Evolutionary conservation across 2,329 filamentous ascomycete species (phyloP).

Genomic region (Dryadomyces quercus-mongolicae): DNA sequence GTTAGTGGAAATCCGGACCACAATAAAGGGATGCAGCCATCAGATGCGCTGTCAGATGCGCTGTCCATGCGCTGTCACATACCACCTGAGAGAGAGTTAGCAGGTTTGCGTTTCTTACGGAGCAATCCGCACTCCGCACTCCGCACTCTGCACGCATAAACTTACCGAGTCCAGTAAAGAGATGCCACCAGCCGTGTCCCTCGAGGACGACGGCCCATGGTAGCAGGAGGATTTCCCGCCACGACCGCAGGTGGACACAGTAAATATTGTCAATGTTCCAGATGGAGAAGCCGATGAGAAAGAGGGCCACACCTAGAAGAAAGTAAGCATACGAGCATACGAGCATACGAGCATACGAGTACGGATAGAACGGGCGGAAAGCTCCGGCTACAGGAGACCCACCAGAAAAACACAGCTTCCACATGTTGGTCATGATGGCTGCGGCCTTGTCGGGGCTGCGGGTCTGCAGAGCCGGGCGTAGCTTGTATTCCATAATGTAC

Average conservation of each 20-base stretch:
- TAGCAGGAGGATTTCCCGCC: constrained; percentile 56
- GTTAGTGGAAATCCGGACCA: not conserved
- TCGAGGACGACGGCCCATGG: constrained; percentile 68
- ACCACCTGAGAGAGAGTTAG: constrained; percentile 5
- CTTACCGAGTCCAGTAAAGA: constrained; percentile 64
- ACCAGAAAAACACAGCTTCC: constrained; percentile 55
- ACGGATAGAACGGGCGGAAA: constrained; percentile 14
- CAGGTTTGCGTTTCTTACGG: not conserved
- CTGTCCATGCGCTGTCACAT: not conserved
- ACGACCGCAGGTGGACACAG: constrained; percentile 51
- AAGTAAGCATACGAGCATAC: not conserved
- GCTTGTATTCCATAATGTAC: constrained; percentile 53
- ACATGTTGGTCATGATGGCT: constrained; percentile 49
- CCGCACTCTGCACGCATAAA: not conserved
- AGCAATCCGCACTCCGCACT: too few relatives aligned
- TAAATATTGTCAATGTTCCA: constrained; percentile 75
- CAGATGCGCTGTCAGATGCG: not conserved
- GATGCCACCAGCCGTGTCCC: constrained; percentile 52
- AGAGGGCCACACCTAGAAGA: constrained; percentile 48
- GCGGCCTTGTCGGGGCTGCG: constrained; percentile 37
- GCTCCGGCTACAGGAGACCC: constrained; percentile 8
- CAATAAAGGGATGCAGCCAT: not conserved
- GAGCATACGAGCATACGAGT: too few relatives aligned
- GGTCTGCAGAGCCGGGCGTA: constrained; percentile 32
- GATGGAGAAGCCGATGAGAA: constrained; percentile 61